These are phyloP conservation scores for Russula sp. DNA, from an alignment of 768 basidiomycete genomes.

Conservation along the genomic window DNA sequence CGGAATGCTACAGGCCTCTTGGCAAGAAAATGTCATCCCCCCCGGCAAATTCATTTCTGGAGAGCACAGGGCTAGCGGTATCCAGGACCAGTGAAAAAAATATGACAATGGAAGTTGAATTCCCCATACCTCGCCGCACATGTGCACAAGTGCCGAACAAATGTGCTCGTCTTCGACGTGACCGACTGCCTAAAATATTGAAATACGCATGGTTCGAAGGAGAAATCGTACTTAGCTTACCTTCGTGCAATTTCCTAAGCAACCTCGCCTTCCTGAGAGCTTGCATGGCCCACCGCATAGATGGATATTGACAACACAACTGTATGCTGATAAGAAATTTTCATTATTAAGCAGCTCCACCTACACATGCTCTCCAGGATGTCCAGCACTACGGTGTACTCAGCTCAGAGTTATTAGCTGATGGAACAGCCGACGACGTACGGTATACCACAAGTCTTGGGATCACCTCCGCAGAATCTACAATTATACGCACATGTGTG, in stretches of 20 bases:
- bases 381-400: conserved; percentile 50
- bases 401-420: not conserved
- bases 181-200: conserved; percentile 41
- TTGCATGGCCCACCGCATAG: conserved; percentile 54
- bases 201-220: not conserved
- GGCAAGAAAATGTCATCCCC: conserved; percentile 23
- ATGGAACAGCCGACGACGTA: conserved; percentile 34
- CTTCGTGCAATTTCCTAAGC: conserved; percentile 51
- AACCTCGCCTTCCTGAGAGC: conserved; percentile 48
- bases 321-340: conserved; percentile 31
- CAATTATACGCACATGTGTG: conserved; percentile 49
- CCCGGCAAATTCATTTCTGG: conserved; percentile 10
- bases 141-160: conserved; percentile 53
- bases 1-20: conserved; percentile 18
- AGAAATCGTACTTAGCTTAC: conserved; percentile 34
- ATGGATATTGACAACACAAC: conserved; percentile 51
- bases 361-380: conserved; percentile 54
- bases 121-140: conserved; percentile 50
- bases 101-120: not conserved
- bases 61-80: conserved; percentile 26
- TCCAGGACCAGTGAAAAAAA: not conserved
- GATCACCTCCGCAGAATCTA: conserved; percentile 41
- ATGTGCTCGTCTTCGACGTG: conserved; percentile 51
- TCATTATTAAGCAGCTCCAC: conserved; percentile 19
- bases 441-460: conserved; percentile 46